Conservation (phyloP, 2,329 filamentous ascomycete species). For the Fusarium multiceps region DNA sequence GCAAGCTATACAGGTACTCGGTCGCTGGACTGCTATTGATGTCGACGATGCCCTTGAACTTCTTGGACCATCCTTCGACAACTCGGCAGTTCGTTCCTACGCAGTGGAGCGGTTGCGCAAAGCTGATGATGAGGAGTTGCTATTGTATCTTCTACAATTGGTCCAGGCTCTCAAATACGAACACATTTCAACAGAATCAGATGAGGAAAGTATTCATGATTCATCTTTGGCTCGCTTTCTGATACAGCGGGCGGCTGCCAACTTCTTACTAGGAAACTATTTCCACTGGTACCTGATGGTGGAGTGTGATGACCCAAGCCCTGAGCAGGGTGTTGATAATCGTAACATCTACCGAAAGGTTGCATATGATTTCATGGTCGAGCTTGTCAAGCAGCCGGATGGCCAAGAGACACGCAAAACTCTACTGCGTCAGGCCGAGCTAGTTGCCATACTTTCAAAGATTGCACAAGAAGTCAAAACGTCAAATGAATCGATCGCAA, state of each 20-base stretch:
- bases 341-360: constrained; percentile 91
- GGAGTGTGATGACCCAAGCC: constrained; percentile 87
- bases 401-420: constrained; percentile 80
- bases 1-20: constrained; percentile 88
- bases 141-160: constrained; percentile 91
- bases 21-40: constrained; percentile 96
- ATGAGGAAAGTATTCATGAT: constrained; percentile 71
- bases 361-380: constrained; percentile 94
- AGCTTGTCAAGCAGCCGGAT: constrained; percentile 77
- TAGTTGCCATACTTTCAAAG: constrained; percentile 86
- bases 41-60: constrained; percentile 96
- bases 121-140: constrained; percentile 89
- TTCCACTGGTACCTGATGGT: constrained; percentile 99
- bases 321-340: constrained; percentile 78
- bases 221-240: constrained; percentile 91
- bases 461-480: constrained; percentile 90
- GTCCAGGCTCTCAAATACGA: constrained; percentile 98
- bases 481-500: constrained; percentile 78
- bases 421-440: constrained; percentile 86
- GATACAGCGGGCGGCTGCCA: constrained; percentile 86
- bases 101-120: constrained; percentile 92
- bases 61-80: constrained; percentile 91
- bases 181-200: constrained; percentile 71
- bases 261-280: constrained; percentile 92
- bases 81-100: constrained; percentile 87